These are phyloP conservation scores for Talaromyces stipitatus DNA, from an alignment of 495 filamentous ascomycete species.

Conservation along the genomic window DNA sequence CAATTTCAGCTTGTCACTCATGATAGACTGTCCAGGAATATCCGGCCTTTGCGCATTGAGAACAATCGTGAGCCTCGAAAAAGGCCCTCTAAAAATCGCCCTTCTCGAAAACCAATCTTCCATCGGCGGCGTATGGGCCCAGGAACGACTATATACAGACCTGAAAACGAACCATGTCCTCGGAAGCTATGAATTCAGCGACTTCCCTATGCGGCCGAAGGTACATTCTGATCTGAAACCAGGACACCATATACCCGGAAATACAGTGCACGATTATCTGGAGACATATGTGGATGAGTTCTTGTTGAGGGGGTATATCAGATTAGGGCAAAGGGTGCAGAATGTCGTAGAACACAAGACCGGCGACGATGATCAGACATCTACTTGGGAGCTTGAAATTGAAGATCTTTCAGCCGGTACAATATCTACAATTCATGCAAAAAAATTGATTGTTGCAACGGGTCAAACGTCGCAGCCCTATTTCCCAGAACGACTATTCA, in stretches of 20 bases:
- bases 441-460: slow-evolving; percentile 62
- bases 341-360: slow-evolving; percentile 38
- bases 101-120: slow-evolving; percentile 48
- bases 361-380: slow-evolving; percentile 11
- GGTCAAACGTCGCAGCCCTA: slow-evolving; percentile 59
- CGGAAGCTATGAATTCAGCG: slow-evolving; percentile 62
- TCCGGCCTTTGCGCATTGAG: slow-evolving; percentile 53
- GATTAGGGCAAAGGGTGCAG: slow-evolving; percentile 43
- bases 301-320: slow-evolving; percentile 45
- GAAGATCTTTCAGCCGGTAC: slow-evolving; percentile 4
- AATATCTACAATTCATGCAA: slow-evolving; percentile 25
- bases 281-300: slow-evolving; percentile 54
- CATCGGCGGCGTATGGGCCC: slow-evolving; percentile 66
- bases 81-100: slow-evolving; percentile 35
- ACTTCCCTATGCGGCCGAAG: slow-evolving; percentile 65
- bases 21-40: slow-evolving; percentile 42
- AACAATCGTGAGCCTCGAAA: slow-evolving; percentile 42
- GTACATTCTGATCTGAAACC: slow-evolving; percentile 47
- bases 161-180: slow-evolving; percentile 58
- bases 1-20: background rate
- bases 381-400: slow-evolving; percentile 32
- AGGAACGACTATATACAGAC: slow-evolving; percentile 56
- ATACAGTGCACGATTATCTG: slow-evolving; percentile 59
- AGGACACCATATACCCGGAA: slow-evolving; percentile 62
- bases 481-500: slow-evolving; percentile 32